A percentile compares a stretch with the other conserved stretches of the same genome.
phyloP scores from a whole-genome alignment of 306 rosid species.

The Castanea sativa region DNA sequence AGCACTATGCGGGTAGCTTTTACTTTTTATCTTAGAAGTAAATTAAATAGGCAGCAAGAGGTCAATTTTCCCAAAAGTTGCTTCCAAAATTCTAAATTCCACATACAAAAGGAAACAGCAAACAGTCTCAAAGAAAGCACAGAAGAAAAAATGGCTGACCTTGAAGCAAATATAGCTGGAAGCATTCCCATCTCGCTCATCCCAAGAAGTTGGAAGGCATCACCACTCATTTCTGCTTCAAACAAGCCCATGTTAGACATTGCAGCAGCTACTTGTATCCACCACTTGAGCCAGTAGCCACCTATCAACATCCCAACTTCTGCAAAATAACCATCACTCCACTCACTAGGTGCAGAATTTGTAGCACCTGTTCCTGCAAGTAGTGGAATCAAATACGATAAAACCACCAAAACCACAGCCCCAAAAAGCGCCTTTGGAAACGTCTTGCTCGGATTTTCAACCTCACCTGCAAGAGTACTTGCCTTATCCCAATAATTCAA shows the following conservation, averaged over 20 bases:
- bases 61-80: neutral
- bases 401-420: conserved; percentile 70
- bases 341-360: conserved; percentile 45
- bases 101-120: neutral
- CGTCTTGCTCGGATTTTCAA: conserved; percentile 68
- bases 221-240: conserved; percentile 92
- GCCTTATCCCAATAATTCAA: conserved; percentile 95
- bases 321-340: conserved; percentile 92
- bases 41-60: neutral
- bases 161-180: conserved; percentile 77
- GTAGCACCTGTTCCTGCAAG: conserved; percentile 90
- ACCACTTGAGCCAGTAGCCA: conserved; percentile 84
- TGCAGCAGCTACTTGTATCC: conserved; percentile 90
- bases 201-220: conserved; percentile 86
- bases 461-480: conserved; percentile 90
- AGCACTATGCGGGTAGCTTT: neutral
- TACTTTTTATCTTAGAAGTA: neutral
- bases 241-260: conserved; percentile 89
- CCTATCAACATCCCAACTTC: conserved; percentile 80
- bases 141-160: conserved; percentile 40
- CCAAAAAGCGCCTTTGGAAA: conserved; percentile 87
- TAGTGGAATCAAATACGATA: conserved; percentile 79
- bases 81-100: neutral
- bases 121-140: neutral
- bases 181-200: conserved; percentile 96